Conservation (phyloP, 2,329 filamentous ascomycete genomes). For the Penicillium palitans region DNA sequence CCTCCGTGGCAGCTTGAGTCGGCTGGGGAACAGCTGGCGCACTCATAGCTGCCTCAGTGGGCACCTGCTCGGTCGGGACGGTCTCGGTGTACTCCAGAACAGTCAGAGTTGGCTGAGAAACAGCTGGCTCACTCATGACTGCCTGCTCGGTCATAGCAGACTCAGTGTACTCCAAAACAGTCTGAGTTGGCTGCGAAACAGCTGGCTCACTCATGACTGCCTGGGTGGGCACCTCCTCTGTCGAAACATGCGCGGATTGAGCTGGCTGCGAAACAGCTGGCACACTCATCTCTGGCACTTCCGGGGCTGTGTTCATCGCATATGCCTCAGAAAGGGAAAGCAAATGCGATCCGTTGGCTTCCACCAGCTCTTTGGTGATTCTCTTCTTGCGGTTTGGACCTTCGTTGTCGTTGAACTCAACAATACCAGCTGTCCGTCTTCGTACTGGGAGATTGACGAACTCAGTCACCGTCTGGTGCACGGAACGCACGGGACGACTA, state of each 20-base stretch:
- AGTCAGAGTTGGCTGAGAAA: neutral
- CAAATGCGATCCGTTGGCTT: neutral
- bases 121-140: neutral
- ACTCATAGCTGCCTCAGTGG: neutral
- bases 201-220: neutral
- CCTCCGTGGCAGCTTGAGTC: neutral
- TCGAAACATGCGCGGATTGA: neutral
- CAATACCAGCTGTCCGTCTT: neutral
- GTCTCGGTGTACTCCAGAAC: neutral
- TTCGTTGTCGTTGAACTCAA: neutral
- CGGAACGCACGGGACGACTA: neutral
- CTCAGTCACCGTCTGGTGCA: neutral
- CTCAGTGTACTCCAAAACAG: neutral
- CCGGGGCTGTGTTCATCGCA: neutral
- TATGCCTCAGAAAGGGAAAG: neutral
- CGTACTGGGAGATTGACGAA: neutral
- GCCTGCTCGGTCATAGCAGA: neutral
- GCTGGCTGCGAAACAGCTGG: constrained; percentile 1
- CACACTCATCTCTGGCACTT: neutral
- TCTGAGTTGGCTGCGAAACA: neutral
- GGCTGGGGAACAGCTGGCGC: constrained; percentile 1
- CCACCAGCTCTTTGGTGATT: neutral
- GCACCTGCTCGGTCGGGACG: neutral
- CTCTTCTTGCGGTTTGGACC: neutral
- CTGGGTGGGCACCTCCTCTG: neutral